Base-by-base conservation (phyloP, 169 alveolate genomes). In the Amoebophrya sp. region DNA sequence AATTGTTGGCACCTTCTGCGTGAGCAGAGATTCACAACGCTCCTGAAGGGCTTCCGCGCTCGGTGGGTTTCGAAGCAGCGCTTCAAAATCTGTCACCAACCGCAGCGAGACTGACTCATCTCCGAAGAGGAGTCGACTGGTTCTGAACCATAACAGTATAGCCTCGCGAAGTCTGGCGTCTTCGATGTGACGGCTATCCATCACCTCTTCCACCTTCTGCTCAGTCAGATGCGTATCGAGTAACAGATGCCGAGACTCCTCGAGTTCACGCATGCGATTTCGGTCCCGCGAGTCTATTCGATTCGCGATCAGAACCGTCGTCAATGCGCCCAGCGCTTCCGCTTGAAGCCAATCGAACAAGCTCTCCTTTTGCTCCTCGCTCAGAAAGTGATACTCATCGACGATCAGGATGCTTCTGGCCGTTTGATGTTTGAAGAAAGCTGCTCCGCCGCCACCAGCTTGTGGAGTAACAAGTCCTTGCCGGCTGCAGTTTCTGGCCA, bases 221-320 rank as follows among this genome's bases (percentile, higher is more conserved):
- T 65, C 38, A 29, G 83, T 65, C 83, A 65, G 26, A 0, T 36
- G 83, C 2, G 83, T 65, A 26, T 65, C 83, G 33, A 65, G 26
- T 36, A 65, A 36, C 33, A 65, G 33, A 29, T 26, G 39, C 12
- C 38, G n/a, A 6, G 83, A 65, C n/a, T n/a, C n/a, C n/a, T n/a
- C n/a, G n/a, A n/a, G n/a, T n/a, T n/a, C n/a, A n/a, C n/a, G n/a
- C n/a, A n/a, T n/a, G 33, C 26, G 2, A 29, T 65, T 65, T 65
- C 83, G 83, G 83, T 65, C 83, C 38, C 83, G 83, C 33, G 83
- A 29, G 83, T 65, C 83, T 1, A 65, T 65, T 29, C 83, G 83
- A 36, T 65, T 65, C n/a, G 83, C 83, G 83, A 65, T 65, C 83
- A 65, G n/a, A 18, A 65, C 83, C 12, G 26, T 36, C 1, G 83